Evolutionary conservation across 345 rosid species (phyloP).

Genomic region (Moricandia moricandioides): DNA sequence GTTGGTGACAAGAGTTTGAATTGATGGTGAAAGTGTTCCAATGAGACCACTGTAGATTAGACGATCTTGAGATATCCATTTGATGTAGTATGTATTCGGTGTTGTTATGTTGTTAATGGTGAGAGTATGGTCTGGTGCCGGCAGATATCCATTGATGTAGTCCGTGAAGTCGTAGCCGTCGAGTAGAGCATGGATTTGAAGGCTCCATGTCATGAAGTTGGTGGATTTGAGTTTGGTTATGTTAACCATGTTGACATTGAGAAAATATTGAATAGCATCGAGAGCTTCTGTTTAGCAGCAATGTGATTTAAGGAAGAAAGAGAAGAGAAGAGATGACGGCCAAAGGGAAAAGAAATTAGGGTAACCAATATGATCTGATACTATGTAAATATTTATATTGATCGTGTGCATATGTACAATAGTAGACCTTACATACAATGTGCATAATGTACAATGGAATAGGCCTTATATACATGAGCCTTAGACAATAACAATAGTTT

Average conservation of each 20-base stretch:
- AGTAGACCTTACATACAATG: too few species aligned
- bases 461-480: too few species aligned
- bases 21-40: not conserved
- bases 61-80: not conserved
- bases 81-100: not conserved
- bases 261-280: not conserved
- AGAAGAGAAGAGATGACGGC: not conserved
- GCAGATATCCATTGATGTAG: not conserved
- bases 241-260: not conserved
- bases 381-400: not conserved
- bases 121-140: not conserved
- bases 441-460: too few species aligned
- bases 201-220: not conserved
- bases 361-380: not conserved
- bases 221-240: not conserved
- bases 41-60: not conserved
- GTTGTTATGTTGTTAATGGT: not conserved
- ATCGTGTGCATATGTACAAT: too few species aligned
- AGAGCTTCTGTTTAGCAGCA: not conserved
- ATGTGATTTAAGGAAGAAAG: not conserved
- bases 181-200: not conserved
- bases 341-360: not conserved
- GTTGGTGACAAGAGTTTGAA: not conserved
- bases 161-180: not conserved
- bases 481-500: too few species aligned